Evolutionary conservation across 2,329 filamentous ascomycete species (phyloP).

Genomic region (Fusarium sarcochroum): DNA sequence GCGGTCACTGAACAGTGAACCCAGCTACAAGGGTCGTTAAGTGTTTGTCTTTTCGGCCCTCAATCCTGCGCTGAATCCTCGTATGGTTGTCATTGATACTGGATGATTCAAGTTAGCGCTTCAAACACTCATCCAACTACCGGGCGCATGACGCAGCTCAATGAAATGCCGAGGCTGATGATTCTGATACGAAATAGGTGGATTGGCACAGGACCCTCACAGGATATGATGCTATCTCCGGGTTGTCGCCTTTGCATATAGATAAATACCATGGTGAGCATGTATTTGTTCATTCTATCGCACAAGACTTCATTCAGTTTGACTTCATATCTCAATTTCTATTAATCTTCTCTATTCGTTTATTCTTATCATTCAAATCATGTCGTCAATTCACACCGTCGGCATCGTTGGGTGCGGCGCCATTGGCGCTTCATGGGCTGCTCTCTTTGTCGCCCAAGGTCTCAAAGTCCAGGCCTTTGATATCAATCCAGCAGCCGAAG

Average conservation of each 20-base stretch:
- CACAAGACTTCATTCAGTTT: background rate
- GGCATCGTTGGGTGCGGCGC: conserved; percentile 23
- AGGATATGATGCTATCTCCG: background rate
- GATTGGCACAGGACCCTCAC: background rate
- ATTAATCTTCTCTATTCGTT: background rate
- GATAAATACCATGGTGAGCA: conserved; percentile 2
- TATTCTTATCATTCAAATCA: background rate
- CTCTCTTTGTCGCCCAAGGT: conserved; percentile 24
- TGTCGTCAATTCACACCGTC: conserved; percentile 20
- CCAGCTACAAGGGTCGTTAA: no score
- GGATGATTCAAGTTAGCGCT: background rate
- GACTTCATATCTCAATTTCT: background rate
- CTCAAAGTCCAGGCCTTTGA: conserved; percentile 27
- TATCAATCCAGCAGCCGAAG: conserved; percentile 24
- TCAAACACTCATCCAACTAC: background rate
- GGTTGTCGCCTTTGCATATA: background rate
- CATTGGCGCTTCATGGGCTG: conserved; percentile 28
- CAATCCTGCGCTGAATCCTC: background rate
- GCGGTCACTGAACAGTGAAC: no score
- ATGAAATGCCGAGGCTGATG: background rate
- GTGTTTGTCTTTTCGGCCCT: background rate
- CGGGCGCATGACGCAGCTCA: background rate
- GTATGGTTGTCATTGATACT: background rate
- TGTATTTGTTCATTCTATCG: background rate
- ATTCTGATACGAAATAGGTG: background rate